A percentile compares a stretch with the other conserved stretches of the same genome.
Conservation (phyloP, 2,329 filamentous ascomycete species). For the Colletotrichum costaricense region DNA sequence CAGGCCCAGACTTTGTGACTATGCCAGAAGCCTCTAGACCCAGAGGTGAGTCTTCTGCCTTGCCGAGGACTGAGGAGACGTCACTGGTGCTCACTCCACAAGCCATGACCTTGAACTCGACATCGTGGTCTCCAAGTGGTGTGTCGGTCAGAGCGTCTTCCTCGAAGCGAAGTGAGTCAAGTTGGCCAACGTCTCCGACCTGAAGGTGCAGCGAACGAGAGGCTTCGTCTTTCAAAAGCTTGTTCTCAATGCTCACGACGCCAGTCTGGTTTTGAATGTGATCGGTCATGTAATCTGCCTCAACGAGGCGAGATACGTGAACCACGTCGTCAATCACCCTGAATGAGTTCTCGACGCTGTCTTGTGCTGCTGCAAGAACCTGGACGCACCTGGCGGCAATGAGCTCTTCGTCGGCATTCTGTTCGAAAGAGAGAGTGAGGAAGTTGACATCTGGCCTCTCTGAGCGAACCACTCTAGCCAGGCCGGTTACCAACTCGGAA, state of each 20-base stretch:
- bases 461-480: conserved; percentile 39
- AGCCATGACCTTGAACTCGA: conserved; percentile 55
- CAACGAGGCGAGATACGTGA: conserved; percentile 20
- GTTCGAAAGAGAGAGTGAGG: conserved; percentile 37
- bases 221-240: background rate
- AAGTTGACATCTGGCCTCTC: conserved; percentile 38
- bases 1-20: conserved; percentile 45
- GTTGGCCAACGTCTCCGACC: conserved; percentile 39
- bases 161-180: conserved; percentile 41
- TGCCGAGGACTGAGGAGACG: conserved; percentile 46
- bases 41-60: conserved; percentile 37
- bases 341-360: conserved; percentile 13
- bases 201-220: conserved; percentile 46
- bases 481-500: conserved; percentile 38
- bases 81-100: conserved; percentile 59
- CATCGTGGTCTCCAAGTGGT: conserved; percentile 46
- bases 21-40: conserved; percentile 47
- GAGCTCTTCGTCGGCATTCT: background rate
- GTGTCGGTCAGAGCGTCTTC: conserved; percentile 38
- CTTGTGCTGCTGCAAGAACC: background rate
- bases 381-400: conserved; percentile 20
- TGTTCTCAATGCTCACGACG: conserved; percentile 3
- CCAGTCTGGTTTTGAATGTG: conserved; percentile 35
- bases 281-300: conserved; percentile 22
- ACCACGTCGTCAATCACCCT: background rate